These are phyloP conservation scores for Dothideomycetidae sp. DNA, from an alignment of 2,329 filamentous ascomycete genomes.

Conservation along the genomic window DNA sequence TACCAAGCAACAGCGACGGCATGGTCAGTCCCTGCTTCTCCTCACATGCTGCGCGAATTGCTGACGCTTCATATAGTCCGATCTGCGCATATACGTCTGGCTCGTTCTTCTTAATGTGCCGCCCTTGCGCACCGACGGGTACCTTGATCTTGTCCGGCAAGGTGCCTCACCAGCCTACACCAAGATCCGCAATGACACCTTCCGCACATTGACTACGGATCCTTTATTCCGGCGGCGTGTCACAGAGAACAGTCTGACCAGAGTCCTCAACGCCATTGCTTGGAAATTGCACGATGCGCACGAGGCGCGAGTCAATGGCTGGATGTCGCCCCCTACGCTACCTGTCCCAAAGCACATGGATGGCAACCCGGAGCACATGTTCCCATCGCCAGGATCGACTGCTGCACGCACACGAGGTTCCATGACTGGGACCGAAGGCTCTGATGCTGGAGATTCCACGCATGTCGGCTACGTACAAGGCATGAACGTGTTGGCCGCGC, in stretches of 20 bases:
- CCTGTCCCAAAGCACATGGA: conserved; percentile 35
- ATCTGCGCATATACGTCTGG: conserved; percentile 90
- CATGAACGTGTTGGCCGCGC: conserved; percentile 95
- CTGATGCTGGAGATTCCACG: conserved; percentile 44
- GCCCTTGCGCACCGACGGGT: conserved; percentile 71
- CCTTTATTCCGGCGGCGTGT: conserved; percentile 93
- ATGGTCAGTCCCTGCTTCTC: conserved; percentile 42
- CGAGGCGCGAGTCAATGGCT: conserved; percentile 41
- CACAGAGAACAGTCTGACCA: conserved; percentile 86
- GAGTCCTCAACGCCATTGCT: conserved; percentile 84
- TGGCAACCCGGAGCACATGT: conserved; percentile 34
- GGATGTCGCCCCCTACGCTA: conserved; percentile 35
- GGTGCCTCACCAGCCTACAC: conserved; percentile 88
- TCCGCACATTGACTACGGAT: conserved; percentile 89
- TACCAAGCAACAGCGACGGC: conserved; percentile 65
- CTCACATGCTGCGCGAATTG: neutral
- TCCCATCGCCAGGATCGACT: conserved; percentile 22
- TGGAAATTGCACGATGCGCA: conserved; percentile 81
- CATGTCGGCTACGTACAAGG: conserved; percentile 90
- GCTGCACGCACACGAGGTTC: conserved; percentile 19
- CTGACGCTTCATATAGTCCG: conserved; percentile 46
- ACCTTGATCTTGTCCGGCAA: conserved; percentile 79
- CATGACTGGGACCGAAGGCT: conserved; percentile 46
- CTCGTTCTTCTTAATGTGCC: conserved; percentile 81
- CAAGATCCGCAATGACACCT: conserved; percentile 97